phyloP scores from a whole-genome alignment of 495 filamentous ascomycete species.

The Tuber borchii region DNA sequence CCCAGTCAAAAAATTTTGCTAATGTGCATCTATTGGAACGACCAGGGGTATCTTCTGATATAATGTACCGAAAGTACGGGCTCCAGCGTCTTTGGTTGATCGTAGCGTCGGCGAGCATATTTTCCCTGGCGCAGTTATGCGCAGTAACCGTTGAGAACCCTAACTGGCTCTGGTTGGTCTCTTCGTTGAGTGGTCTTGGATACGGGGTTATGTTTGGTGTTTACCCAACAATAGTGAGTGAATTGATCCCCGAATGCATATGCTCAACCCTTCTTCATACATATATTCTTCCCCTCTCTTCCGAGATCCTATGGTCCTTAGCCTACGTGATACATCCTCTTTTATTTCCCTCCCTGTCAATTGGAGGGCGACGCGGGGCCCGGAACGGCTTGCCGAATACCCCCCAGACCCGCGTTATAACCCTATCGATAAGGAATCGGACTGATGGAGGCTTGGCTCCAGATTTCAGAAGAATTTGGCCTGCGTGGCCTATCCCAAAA shows the following conservation, averaged over 20 bases:
- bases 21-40: not conserved
- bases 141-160: constrained; percentile 77
- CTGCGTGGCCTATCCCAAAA: constrained; percentile 81
- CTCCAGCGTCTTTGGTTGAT: constrained; percentile 74
- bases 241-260: not conserved
- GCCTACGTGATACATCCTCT: not conserved
- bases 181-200: constrained; percentile 73
- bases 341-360: not conserved
- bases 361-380: constrained; percentile 14
- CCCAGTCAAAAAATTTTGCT: constrained; percentile 7
- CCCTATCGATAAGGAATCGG: constrained; percentile 8
- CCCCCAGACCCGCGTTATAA: constrained; percentile 4
- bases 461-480: constrained; percentile 71
- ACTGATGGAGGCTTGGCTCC: constrained; percentile 12
- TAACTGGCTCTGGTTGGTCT: constrained; percentile 67
- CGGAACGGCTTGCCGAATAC: constrained; percentile 10
- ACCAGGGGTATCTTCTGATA: constrained; percentile 78
- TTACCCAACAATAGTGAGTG: constrained; percentile 77
- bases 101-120: constrained; percentile 66
- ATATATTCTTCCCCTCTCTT: not conserved
- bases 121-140: constrained; percentile 71
- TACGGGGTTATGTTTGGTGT: constrained; percentile 96
- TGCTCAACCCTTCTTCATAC: not conserved
- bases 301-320: constrained; percentile 6
- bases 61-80: constrained; percentile 67